Base-by-base conservation (phyloP, 495 filamentous ascomycete species). In the Hyaloscypha finlandica region DNA sequence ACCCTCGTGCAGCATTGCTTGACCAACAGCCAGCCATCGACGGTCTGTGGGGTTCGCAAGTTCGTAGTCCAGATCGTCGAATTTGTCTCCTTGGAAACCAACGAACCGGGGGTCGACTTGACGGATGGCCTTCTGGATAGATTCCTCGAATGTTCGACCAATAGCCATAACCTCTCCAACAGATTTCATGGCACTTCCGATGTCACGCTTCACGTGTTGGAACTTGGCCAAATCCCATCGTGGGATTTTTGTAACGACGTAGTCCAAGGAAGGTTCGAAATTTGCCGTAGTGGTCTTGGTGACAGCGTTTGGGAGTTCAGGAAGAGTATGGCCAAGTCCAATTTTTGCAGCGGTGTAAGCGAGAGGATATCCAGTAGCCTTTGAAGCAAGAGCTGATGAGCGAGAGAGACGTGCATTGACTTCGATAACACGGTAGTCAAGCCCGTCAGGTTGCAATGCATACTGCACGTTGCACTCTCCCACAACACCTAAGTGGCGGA, bases 111-210 rank as follows among this genome's bases (percentile, higher is more conserved):
- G 94, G 76, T 99, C 94, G 65, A 99, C 94, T 81, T 97, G 93
- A 55, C 94, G 89, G 73, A 97, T 94, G 68, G 94, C 94, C 80
- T 99, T 99, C 78, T 99, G 94, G 77, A 99, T 94, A n/a, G 92
- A 96, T 80, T 99, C 94, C 78, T 99, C 95, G 71, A 97, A 99
- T 48, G 95, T 97, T 75, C 94, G 87, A 67, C 94, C 94, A 78
- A 99, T 99, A 60, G 94, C 95, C 94, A 99, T 99, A 59, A 99
- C 94, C 79, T 99, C 94, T 66, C 94, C 94, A 56, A 99, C 94
- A 37, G 94, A 97, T 82, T 97, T 97, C 91, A 99, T 99, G 42
- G 94, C 90, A 74, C 91, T 94, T 63, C 94, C 94, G 77, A 99
- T 99, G 77, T 96, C 92, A 60, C 94, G 89, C 82, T 96, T 94